Evolutionary conservation across 2,329 filamentous ascomycete genomes (phyloP), one percentile per base, ranked within the genome.

Genomic region (Coleophoma crateriformis): DNA sequence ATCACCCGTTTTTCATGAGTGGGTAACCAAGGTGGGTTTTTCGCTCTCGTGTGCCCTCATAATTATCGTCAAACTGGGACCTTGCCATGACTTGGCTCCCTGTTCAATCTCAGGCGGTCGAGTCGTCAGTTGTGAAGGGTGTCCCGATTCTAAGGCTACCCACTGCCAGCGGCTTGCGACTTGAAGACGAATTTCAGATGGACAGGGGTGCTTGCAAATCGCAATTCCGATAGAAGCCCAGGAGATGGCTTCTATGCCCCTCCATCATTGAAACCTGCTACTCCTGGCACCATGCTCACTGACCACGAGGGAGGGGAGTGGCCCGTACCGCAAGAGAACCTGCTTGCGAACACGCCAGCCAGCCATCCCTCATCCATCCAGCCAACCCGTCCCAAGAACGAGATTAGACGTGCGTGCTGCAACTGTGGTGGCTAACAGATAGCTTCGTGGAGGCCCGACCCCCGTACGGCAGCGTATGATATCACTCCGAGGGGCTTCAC

Each of bases 251-350:
- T 38, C 35, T 38, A 14, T 38, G 35, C 14, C 35, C 27, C 27
- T 27, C 27, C 27, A 27, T 27, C 19, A 19, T 19, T 19, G 27
- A 27, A 27, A 27, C 27, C 27, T 27, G 27, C 27, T 27, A 27
- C 27, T 27, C 27, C 27, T 27, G 27, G 27, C 27, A 27, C 27
- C 27, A 2, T 27, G 39, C 39, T 41, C 22, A 15, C 19, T 27
- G 17, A 33, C 17, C 17, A 20, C 41, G 27, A 27, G 41, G 27
- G 41, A 19, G n/a, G 37, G 39, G 39, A 41, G 20, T 22, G 41
- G 41, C 41, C 41, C 41, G 41, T 44, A 44, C 41, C 41, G 41
- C 41, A 33, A n/a, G 32, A 37, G 43, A 40, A 47, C 15, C 44
- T 40, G 15, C 20, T 41, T 39, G 48, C 46, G 33, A 47, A 43